Evolutionary conservation across 2,329 filamentous ascomycete genomes (phyloP), one percentile per base, ranked within the genome.

Genomic region (Microsporum audouinii): DNA sequence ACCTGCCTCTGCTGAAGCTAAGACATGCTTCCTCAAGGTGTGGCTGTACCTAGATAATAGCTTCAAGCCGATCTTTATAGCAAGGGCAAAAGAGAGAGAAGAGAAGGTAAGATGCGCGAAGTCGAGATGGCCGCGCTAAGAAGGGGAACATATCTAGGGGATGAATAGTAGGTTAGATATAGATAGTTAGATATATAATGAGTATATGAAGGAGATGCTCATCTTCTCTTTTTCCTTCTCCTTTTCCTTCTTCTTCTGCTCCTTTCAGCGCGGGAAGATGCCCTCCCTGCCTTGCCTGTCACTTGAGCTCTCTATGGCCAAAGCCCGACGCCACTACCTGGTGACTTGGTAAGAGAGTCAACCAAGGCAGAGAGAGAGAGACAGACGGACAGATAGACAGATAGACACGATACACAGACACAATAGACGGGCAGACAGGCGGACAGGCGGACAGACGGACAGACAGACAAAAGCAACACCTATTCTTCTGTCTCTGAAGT

Each of bases 311-410:
- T 23, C 51, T 12, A 55, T 55, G 51, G 51, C 34, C 31, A 55
- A 29, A 34, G 39, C 51, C 51, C 51, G 51, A 36, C 36, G 51
- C 51, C 51, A 36, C 51, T 55, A 31, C 51, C 51, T 55, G 51
- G 31, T 55, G 51, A 55, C 51, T 29, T 55, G 31, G 8, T n/a
- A 55, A 31, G 36, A 12, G 12, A 8, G 8, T 27, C 45, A 51
- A 51, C 45, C 51, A 55, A 3, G 17, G 14, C 39, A n/a, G 6
- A n/a, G 27, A n/a, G 27, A n/a, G 23, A 51, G 23, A 5, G 23
- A 14, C 23, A 10, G 27, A 31, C 29, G 27, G 8, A 10, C 1
- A 51, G n/a, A 7, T 23, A 29, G 45, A 10, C 12, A 51, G 23
- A 27, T 10, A 31, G 45, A 51, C 17, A 23, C 17, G 17, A 23